Conservation (phyloP, 345 rosid species). For the Eucalyptus brandiana region DNA sequence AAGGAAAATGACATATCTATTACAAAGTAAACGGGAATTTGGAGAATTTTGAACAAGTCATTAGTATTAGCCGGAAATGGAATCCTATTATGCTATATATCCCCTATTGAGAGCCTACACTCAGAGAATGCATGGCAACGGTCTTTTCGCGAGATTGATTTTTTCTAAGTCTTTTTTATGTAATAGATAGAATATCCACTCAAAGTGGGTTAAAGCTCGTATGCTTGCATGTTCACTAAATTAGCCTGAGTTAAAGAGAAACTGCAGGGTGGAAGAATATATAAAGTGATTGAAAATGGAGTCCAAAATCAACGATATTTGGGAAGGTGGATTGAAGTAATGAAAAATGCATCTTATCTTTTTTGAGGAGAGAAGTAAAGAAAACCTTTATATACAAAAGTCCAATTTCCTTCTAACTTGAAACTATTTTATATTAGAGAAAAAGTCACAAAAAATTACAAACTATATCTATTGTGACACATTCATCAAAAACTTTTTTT, state of each 20-base stretch:
- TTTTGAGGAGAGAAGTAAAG: not conserved
- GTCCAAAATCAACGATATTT: not conserved
- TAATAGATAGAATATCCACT: not conserved
- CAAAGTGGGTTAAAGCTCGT: not conserved
- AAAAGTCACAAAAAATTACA: not conserved
- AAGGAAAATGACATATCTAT: not conserved
- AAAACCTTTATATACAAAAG: not conserved
- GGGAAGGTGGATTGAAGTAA: not conserved
- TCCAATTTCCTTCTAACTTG: not conserved
- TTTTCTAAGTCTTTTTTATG: not conserved
- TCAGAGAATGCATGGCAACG: not conserved
- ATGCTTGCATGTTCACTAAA: not conserved
- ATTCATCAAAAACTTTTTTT: too few relatives aligned
- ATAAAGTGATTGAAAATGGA: not conserved
- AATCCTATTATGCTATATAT: not conserved
- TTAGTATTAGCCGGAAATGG: not conserved
- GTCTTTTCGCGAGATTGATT: not conserved
- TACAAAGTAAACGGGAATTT: not conserved
- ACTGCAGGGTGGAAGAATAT: not conserved
- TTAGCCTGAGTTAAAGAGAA: not conserved
- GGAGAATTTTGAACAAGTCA: not conserved
- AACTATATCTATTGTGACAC: not conserved
- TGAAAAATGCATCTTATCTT: not conserved
- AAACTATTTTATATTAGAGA: not conserved
- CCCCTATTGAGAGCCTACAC: not conserved